Conservation (phyloP, 2,329 filamentous ascomycete species). For the Aspergillus novofumigatus region DNA sequence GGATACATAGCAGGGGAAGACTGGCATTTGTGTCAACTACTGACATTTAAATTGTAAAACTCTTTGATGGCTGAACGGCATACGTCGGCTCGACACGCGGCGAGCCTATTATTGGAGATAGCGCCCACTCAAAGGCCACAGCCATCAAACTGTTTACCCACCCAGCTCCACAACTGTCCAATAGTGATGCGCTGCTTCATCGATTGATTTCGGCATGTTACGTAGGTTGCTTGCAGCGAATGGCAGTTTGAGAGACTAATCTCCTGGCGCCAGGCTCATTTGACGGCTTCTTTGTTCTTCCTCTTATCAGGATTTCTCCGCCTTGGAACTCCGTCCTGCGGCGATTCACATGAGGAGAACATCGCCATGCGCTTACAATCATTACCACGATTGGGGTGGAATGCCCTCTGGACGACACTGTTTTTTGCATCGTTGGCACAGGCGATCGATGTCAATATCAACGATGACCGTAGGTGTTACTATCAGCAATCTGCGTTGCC, state of each 20-base stretch:
- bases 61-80: background rate
- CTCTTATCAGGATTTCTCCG: background rate
- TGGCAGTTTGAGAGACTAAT: background rate
- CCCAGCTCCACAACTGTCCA: background rate
- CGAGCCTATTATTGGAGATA: background rate
- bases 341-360: background rate
- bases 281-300: background rate
- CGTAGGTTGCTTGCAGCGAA: background rate
- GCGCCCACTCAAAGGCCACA: background rate
- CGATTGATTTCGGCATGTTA: background rate
- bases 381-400: background rate
- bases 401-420: constrained; percentile 1
- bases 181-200: background rate
- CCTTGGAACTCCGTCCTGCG: background rate
- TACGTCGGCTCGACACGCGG: background rate
- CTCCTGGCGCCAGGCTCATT: background rate
- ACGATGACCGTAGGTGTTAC: constrained; percentile 20
- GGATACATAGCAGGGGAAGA: background rate
- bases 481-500: background rate
- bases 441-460: constrained; percentile 26
- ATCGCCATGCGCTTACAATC: background rate
- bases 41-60: background rate
- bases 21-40: background rate
- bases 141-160: background rate
- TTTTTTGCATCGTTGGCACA: constrained; percentile 3